Evolutionary conservation across 202 grass and related monocot genomes (phyloP), one percentile per base, ranked within the genome.

Genomic region (Schoenoplectus triqueter): DNA sequence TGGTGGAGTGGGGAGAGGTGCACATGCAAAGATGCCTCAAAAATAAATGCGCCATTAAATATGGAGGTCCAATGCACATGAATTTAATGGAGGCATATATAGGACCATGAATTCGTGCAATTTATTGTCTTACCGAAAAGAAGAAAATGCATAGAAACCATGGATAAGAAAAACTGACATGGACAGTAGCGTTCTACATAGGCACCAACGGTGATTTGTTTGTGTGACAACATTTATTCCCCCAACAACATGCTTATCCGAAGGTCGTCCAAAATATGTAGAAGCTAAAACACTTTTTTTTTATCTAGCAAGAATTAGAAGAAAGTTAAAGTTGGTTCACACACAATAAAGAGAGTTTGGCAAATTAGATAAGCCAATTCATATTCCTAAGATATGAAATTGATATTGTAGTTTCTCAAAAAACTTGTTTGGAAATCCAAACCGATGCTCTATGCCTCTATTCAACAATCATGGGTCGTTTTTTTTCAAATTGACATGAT

Each of bases 11-110:
- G 80, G 49, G 40, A 83, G 65, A n/a, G 81, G 48, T n/a, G 57
- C 81, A 83, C 64, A 83, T 83, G 81, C 81, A 70, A 83, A 83
- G 81, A 83, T 83, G 46, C 81, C 21, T 19, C 47, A 59, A 70
- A 83, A 39, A 59, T 83, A 83, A 83, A 83, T 83, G 81, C 81
- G 64, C 49, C 49, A 54, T 52, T 83, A 69, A 83, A 83, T 83
- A 57, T n/a, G 66, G 48, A 83, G 81, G n/a, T 70, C 22, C 49
- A 69, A 66, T 70, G 66, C 55, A 70, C 64, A 83, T 59, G 48
- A 42, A 54, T 18, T 71, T 20, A 42, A 55, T 20, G 13, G 45
- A 83, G 57, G 65, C 22, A 55, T 70, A 22, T 21, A 18, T 71
- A 18, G 64, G 81, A 45, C 66, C 17, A 60, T 42, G 31, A 6